Evolutionary conservation across 2,329 filamentous ascomycete genomes (phyloP).

Genomic region (Talaromyces verruculosus): DNA sequence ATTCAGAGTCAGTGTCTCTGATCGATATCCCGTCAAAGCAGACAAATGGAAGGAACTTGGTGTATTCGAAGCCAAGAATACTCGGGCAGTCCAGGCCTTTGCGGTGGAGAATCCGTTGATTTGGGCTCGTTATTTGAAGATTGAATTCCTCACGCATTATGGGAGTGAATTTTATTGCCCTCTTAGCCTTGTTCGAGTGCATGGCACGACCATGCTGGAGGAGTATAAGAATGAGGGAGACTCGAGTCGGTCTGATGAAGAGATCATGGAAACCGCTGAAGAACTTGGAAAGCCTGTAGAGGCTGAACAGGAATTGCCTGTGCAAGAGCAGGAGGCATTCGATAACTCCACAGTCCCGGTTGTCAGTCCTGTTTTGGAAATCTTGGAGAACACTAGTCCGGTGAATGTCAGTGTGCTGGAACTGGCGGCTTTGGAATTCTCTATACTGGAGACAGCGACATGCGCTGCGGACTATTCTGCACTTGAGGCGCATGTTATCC

Average conservation of each 20-base stretch:
- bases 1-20: slow-evolving; percentile 88
- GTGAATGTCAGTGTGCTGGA: slow-evolving; percentile 14
- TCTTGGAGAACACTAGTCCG: slow-evolving; percentile 4
- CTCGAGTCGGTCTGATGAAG: slow-evolving; percentile 55
- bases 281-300: slow-evolving; percentile 24
- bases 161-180: slow-evolving; percentile 97
- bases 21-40: slow-evolving; percentile 86
- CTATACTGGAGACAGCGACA: slow-evolving; percentile 8
- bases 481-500: not conserved
- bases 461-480: slow-evolving; percentile 6
- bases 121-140: slow-evolving; percentile 87
- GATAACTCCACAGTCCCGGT: not conserved
- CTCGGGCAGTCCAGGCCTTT: slow-evolving; percentile 90
- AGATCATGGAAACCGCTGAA: slow-evolving; percentile 57
- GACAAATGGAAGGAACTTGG: slow-evolving; percentile 91
- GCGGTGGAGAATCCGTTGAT: slow-evolving; percentile 91
- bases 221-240: slow-evolving; percentile 89
- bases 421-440: slow-evolving; percentile 10
- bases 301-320: slow-evolving; percentile 20
- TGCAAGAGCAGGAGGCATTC: slow-evolving; percentile 1
- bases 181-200: slow-evolving; percentile 82
- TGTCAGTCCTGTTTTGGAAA: not conserved
- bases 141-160: slow-evolving; percentile 91
- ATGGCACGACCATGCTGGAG: slow-evolving; percentile 91
- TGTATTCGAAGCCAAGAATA: slow-evolving; percentile 86